phyloP scores from a whole-genome alignment of 1,284 basidiomycete genomes.

The Phenoliferia sp. region DNA sequence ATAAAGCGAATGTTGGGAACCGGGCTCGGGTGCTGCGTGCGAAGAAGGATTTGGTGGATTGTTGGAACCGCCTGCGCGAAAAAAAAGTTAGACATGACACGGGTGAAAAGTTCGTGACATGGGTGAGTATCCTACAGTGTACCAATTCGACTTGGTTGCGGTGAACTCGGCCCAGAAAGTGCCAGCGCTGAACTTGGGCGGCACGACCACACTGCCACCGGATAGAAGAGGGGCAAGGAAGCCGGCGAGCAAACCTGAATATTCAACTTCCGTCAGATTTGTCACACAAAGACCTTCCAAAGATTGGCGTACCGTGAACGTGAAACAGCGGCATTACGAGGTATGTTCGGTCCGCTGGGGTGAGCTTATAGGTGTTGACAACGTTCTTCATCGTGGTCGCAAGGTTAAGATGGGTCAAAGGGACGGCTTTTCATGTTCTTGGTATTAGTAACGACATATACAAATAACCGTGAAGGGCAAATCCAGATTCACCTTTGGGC shows the following conservation, averaged over 20 bases:
- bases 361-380: conserved; percentile 56
- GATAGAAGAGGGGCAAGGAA: conserved; percentile 57
- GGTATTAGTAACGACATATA: not conserved
- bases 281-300: not conserved
- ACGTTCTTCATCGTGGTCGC: conserved; percentile 59
- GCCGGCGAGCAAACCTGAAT: conserved; percentile 54
- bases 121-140: conserved; percentile 37
- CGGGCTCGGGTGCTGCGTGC: conserved; percentile 42
- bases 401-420: conserved; percentile 56
- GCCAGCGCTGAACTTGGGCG: conserved; percentile 54
- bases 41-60: conserved; percentile 50
- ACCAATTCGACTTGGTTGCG: conserved; percentile 53
- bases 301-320: conserved; percentile 46
- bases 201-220: conserved; percentile 58
- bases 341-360: conserved; percentile 45
- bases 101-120: not conserved
- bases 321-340: conserved; percentile 67
- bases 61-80: conserved; percentile 47
- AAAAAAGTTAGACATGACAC: not conserved
- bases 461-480: not conserved
- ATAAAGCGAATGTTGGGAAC: conserved; percentile 49
- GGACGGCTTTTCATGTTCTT: conserved; percentile 48
- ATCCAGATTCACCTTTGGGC: conserved; percentile 42
- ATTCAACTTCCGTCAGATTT: not conserved
- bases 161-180: conserved; percentile 57